Evolutionary conservation across 768 basidiomycete genomes (phyloP), one percentile per base, ranked within the genome.

Genomic region (Obba rivulosa): DNA sequence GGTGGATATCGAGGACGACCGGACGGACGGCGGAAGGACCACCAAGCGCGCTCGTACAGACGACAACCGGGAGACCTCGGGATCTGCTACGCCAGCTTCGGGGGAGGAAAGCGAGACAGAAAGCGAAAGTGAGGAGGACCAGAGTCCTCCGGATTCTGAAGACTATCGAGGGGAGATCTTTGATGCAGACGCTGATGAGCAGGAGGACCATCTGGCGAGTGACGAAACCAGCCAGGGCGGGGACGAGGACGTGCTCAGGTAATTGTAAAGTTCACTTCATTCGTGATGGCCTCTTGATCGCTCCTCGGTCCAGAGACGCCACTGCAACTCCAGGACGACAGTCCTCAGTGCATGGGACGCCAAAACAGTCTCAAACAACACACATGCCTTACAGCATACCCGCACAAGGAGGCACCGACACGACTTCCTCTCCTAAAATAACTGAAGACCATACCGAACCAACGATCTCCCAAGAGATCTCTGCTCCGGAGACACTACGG

Each of bases 141-240:
- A 8, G 11, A 44, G 4, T 8, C 45, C 46, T 17, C 41, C 41
- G 4, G 46, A 34, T 10, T 44, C 50, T 0, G 48, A 52, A 9
- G 54, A 56, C n/a, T 56, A 56, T 31, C 20, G 20, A 3, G 48
- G 48, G 14, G 48, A 56, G 18, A 52, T 56, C 23, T 56, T 52
- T 24, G 39, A 39, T 7, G 50, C 45, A 8, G 41, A 34, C 10
- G 44, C 38, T 1, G 17, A 37, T 14, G 48, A 43, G 16, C 20
- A 43, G 31, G n/a, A 31, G 2, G 45, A 40, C 11, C 23, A 54
- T 28, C 36, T 48, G 17, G 22, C 43, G 17, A 40, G 36, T 2
- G 41, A 43, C 13, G 45, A 17, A 4, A 40, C 44, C 20, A 37
- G 28, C 8, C 25, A 22, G n/a, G 16, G 9, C 3, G 42, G n/a